phyloP scores from a whole-genome alignment of 139 green algal species.

The Chlorella sp. region DNA sequence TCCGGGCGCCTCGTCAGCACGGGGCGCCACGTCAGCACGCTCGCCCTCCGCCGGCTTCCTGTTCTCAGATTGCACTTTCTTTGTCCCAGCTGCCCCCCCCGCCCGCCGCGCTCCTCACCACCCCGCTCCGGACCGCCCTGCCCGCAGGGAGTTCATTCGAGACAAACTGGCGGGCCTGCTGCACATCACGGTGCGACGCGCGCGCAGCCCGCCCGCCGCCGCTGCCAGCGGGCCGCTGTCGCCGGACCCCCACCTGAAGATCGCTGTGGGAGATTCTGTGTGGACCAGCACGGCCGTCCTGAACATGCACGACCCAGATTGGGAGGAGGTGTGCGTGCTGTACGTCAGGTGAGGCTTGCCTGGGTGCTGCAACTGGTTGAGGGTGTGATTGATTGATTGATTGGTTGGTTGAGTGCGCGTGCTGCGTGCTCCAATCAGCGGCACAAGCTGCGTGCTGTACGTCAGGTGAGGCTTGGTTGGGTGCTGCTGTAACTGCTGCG shows the following conservation, averaged over 20 bases:
- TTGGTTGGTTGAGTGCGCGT: too few species aligned
- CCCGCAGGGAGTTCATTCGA: constrained; percentile 29
- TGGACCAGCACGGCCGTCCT: not conserved
- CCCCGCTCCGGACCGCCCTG: not conserved
- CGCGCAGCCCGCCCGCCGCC: not conserved
- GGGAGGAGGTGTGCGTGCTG: constrained; percentile 18
- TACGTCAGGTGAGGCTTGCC: not conserved
- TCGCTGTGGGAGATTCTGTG: not conserved
- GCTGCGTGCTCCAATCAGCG: too few species aligned
- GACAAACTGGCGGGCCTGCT: constrained; percentile 35
- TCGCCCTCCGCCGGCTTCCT: too few species aligned
- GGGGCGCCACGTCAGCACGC: too few species aligned
- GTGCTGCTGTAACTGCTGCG: not conserved
- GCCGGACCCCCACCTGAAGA: constrained; percentile 12
- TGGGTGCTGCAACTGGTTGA: not conserved
- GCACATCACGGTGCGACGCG: constrained; percentile 10
- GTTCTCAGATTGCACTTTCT: too few species aligned
- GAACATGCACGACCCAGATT: constrained; percentile 27
- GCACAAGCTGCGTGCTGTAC: constrained; percentile 15
- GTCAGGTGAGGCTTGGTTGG: not conserved
- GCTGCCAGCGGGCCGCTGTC: not conserved
- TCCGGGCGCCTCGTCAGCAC: too few species aligned
- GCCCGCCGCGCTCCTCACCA: not conserved
- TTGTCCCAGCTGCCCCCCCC: too few species aligned
- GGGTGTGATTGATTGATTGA: too few species aligned